phyloP scores from a whole-genome alignment of 805 yeast genomes.

The Candida morakotiae region DNA sequence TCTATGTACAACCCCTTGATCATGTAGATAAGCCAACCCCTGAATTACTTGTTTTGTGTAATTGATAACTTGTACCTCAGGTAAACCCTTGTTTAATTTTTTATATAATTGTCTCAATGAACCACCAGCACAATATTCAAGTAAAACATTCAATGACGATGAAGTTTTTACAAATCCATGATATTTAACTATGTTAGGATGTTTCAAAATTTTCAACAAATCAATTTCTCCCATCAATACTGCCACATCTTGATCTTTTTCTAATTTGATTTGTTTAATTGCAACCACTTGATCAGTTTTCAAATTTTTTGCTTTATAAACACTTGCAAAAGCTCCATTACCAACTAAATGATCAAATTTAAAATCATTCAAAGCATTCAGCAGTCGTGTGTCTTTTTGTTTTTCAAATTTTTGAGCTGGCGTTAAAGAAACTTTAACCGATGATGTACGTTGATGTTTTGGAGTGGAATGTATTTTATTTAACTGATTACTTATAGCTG shows the following conservation, averaged over 20 bases:
- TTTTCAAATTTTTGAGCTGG: slow-evolving; percentile 53
- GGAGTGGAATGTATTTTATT: slow-evolving; percentile 12
- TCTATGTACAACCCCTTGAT: slow-evolving; percentile 74
- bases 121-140: slow-evolving; percentile 64
- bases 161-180: slow-evolving; percentile 61
- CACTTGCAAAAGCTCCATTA: slow-evolving; percentile 88
- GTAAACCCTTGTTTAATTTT: slow-evolving; percentile 45
- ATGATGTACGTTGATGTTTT: slow-evolving; percentile 20
- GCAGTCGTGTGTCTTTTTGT: slow-evolving; percentile 32
- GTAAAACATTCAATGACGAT: slow-evolving; percentile 50
- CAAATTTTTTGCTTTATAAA: slow-evolving; percentile 68
- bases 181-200: slow-evolving; percentile 64
- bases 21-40: slow-evolving; percentile 63
- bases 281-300: slow-evolving; percentile 70
- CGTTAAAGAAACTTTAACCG: slow-evolving; percentile 40
- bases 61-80: slow-evolving; percentile 48
- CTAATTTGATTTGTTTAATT: slow-evolving; percentile 70
- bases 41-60: slow-evolving; percentile 52
- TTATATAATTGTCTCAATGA: slow-evolving; percentile 54
- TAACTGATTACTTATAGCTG: background rate
- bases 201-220: slow-evolving; percentile 58
- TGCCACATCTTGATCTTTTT: slow-evolving; percentile 39
- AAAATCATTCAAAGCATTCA: slow-evolving; percentile 45
- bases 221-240: slow-evolving; percentile 65
- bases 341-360: slow-evolving; percentile 66